Evolutionary conservation across 192 early-diverging fungal species (phyloP).

Genomic region (Helicostylum pulchrum): DNA sequence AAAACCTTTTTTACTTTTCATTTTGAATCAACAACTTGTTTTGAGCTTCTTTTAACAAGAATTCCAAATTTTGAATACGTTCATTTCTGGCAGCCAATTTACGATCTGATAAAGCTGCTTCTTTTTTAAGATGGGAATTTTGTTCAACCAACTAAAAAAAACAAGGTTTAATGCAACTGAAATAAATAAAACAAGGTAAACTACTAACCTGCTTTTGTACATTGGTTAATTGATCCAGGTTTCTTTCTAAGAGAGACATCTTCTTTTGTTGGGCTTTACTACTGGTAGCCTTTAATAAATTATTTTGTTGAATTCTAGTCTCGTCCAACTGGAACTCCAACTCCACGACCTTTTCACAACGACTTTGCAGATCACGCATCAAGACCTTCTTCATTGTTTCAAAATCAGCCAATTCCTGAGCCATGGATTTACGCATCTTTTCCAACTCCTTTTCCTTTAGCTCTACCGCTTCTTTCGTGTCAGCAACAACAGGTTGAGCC

Average conservation of each 20-base stretch:
- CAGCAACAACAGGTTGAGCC: not conserved
- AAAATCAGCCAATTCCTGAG: conserved; percentile 74
- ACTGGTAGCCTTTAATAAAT: conserved; percentile 76
- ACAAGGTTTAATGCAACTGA: too few species aligned
- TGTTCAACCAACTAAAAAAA: conserved; percentile 79
- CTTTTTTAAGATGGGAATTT: conserved; percentile 94
- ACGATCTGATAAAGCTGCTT: conserved; percentile 81
- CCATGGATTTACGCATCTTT: conserved; percentile 56
- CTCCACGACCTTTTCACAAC: conserved; percentile 97
- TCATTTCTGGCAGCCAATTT: conserved; percentile 90
- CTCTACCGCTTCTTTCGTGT: not conserved
- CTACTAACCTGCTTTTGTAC: conserved; percentile 81
- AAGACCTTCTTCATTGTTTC: conserved; percentile 98
- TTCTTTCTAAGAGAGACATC: conserved; percentile 94
- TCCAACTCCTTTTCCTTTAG: conserved; percentile 76
- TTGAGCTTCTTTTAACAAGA: conserved; percentile 77
- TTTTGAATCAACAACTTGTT: conserved; percentile 75
- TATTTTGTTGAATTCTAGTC: conserved; percentile 85
- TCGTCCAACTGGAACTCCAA: conserved; percentile 96
- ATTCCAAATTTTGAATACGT: conserved; percentile 88
- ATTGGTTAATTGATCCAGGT: conserved; percentile 90
- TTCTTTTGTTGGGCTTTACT: conserved; percentile 86
- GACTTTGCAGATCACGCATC: conserved; percentile 95
- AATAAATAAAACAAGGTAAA: not conserved
- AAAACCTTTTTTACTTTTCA: conserved; percentile 46